Conservation (phyloP, 176 grass and related monocot species). For the Saccharum officinarum region DNA sequence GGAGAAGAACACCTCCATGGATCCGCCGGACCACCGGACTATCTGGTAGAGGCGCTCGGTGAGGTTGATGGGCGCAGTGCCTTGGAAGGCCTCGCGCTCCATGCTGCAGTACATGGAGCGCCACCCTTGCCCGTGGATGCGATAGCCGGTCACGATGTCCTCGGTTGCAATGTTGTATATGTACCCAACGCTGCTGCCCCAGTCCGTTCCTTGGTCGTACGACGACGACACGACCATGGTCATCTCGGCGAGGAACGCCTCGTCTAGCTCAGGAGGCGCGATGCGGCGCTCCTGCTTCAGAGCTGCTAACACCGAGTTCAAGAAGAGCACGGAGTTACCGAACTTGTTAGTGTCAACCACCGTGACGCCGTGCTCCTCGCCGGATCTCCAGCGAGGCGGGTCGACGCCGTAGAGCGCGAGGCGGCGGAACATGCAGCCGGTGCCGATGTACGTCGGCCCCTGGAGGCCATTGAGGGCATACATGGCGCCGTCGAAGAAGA, state of each 20-base stretch:
- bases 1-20: slow-evolving; percentile 49
- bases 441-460: slow-evolving; percentile 31
- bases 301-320: background rate
- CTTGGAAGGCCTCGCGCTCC: slow-evolving; percentile 12
- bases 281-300: background rate
- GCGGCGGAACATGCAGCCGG: slow-evolving; percentile 46
- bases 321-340: slow-evolving; percentile 10
- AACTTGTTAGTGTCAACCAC: background rate
- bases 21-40: slow-evolving; percentile 37
- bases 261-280: background rate
- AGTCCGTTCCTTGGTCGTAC: background rate
- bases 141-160: slow-evolving; percentile 37
- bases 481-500: slow-evolving; percentile 94
- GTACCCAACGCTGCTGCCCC: slow-evolving; percentile 33
- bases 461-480: slow-evolving; percentile 76
- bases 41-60: slow-evolving; percentile 43
- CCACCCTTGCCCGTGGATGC: slow-evolving; percentile 43
- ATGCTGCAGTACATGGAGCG: slow-evolving; percentile 35
- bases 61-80: slow-evolving; percentile 40
- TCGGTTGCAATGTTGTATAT: slow-evolving; percentile 41
- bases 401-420: slow-evolving; percentile 31
- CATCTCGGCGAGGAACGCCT: background rate
- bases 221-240: slow-evolving; percentile 18
- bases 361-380: background rate
- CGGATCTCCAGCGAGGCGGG: background rate